Evolutionary conservation across 2,329 filamentous ascomycete genomes (phyloP), one percentile per base, ranked within the genome.

Genomic region (Grosmannia penicillata): DNA sequence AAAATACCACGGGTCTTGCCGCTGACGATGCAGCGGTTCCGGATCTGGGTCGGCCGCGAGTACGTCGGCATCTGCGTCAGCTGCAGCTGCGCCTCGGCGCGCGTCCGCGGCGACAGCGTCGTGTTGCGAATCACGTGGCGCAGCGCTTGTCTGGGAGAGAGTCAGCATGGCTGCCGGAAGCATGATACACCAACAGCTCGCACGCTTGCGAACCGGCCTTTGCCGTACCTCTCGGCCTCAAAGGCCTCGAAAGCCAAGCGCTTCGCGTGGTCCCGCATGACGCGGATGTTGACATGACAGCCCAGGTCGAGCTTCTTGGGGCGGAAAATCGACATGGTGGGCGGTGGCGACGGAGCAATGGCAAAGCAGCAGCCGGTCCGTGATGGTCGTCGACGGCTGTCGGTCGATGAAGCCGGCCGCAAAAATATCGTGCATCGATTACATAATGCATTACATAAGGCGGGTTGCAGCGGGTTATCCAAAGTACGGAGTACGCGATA

Each of bases 11-110:
- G 72, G 15, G 80, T 80, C 57, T 84, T 86, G n/a, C 91, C 91
- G 48, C 86, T 86, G 56, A 89, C 72, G 38, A 93, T 79, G 65
- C 91, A 98, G 49, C 91, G 69, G 62, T 95, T 96, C 58, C 81
- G 78, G 58, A 98, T 87, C 67, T 95, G 87, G 36, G 89, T 94
- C 42, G 84, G 76, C 44, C 87, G 73, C 26, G 91, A 96, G 62
- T 96, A 96, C 66, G 75, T 78, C 65, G 95, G 87, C 89, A 96
- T 95, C 62, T 93, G 81, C 4, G 81, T 76, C 48, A 98, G 69
- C 62, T 96, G 80, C 40, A 98, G 74, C 65, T 96, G 89, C 30
- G 91, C 91, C 57, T 93, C 82, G 45, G 84, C 85, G 52, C 93
- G 82, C 37, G 82, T 77, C 53, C 87, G 75, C 40, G 77, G 68